Base-by-base conservation (phyloP, 148 eudicot genomes). In the Suaeda aralocaspica region DNA sequence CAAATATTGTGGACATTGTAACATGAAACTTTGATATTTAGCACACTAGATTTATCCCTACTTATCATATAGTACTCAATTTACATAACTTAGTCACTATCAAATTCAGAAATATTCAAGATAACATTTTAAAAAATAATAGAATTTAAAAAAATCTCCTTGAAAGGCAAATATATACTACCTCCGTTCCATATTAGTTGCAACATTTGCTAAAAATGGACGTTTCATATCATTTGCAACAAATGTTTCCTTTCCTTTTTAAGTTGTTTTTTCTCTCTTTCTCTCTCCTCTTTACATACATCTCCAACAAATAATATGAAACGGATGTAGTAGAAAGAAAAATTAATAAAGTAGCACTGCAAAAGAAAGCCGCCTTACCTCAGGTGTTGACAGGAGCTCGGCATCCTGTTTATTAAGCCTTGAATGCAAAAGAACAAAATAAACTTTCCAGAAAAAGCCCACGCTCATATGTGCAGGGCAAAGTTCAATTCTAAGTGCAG, bases 381-480 rank as follows among this genome's bases (percentile, higher is more conserved):
- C 90, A 41, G 86, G 77, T n/a, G 97, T 82, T 10, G 90, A 88
- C 76, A 91, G 73, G 59, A 81, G 85, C 24, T 84, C 87, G 68
- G 88, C 88, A 80, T 87, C 94, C 57, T 81, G 86, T 74, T 85
- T 91, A 69, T 81, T 87, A 45, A 91, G 82, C 74, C 97, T 88
- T 22, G 97, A 85, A 70, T 91, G 88, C 73, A 91, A 68, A 67
- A 91, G 94, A 67, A 88, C 97, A 72, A 88, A 88, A 77, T 91
- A 88, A 19, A 91, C 94, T 84, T 84, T 91, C 97, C 97, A 91
- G 82, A 91, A 91, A 81, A 86, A 88, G 52, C 88, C 87, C 64
- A 79, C 78, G 69, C 85, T 89, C 97, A 91, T 85, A 76, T 88
- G 97, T 21, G 79, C 84, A 45, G 97, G 97, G 72, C 92, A 87